These are phyloP conservation scores for Eucommia ulmoides DNA, from an alignment of 257 asterid species.

Conservation along the genomic window DNA sequence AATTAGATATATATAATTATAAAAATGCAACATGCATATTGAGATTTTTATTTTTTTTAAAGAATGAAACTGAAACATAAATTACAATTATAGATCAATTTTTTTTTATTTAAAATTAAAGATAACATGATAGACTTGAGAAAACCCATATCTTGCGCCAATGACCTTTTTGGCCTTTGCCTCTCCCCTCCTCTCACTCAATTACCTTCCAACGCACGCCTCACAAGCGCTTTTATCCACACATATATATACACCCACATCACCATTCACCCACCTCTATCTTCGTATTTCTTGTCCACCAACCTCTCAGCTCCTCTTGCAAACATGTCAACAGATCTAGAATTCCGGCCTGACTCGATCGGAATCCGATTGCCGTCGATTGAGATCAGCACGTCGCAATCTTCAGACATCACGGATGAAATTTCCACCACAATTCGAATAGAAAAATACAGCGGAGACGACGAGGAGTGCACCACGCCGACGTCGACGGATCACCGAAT, in stretches of 20 bases:
- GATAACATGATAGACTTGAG: too few relatives aligned
- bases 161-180: too few relatives aligned
- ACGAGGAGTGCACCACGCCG: constrained; percentile 30
- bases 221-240: constrained; percentile 3
- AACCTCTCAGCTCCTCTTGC: constrained; percentile 5
- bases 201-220: constrained; percentile 38
- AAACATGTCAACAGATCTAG: constrained; percentile 41
- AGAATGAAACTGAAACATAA: too few relatives aligned
- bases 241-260: not conserved
- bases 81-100: too few relatives aligned
- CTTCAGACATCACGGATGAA: not conserved
- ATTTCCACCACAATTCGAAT: not conserved
- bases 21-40: too few relatives aligned
- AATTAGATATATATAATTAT: too few relatives aligned
- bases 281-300: constrained; percentile 8
- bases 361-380: constrained; percentile 19
- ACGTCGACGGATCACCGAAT: constrained; percentile 33
- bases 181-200: constrained; percentile 16
- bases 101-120: too few relatives aligned
- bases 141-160: too few relatives aligned
- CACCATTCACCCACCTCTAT: not conserved
- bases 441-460: constrained; percentile 1
- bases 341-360: constrained; percentile 12
- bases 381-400: constrained; percentile 9
- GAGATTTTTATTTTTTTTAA: too few relatives aligned